A percentile compares a stretch with the other conserved stretches of the same genome.
Evolutionary conservation across 2,329 filamentous ascomycete species (phyloP).

Genomic region (Teratosphaeria pseudoeucalypti): DNA sequence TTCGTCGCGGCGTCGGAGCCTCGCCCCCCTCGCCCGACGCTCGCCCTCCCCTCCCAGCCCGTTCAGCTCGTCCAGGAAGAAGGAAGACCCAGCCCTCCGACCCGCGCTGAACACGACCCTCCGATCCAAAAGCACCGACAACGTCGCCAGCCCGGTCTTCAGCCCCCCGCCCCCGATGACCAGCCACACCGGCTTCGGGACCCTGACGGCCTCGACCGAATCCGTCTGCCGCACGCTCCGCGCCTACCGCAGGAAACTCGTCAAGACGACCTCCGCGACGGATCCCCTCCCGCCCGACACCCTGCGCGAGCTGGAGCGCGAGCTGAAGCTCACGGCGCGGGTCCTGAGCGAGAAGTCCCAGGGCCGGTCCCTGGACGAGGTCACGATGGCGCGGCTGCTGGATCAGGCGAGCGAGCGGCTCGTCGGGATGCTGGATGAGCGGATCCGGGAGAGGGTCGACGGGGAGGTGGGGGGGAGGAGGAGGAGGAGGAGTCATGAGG

Average conservation of each 20-base stretch:
- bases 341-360: slow-evolving; percentile 34
- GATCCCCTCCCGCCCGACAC: slow-evolving; percentile 37
- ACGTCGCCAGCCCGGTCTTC: slow-evolving; percentile 13
- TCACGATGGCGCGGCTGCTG: slow-evolving; percentile 45
- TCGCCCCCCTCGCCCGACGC: slow-evolving; percentile 17
- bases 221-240: slow-evolving; percentile 47
- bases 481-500: slow-evolving; percentile 1
- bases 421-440: slow-evolving; percentile 62
- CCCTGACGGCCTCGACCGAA: slow-evolving; percentile 44
- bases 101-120: slow-evolving; percentile 42
- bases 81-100: slow-evolving; percentile 23
- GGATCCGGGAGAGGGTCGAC: slow-evolving; percentile 40
- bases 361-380: slow-evolving; percentile 32
- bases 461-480: slow-evolving; percentile 11
- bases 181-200: slow-evolving; percentile 32
- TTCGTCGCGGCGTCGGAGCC: slow-evolving; percentile 13
- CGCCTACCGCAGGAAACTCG: slow-evolving; percentile 49
- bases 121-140: slow-evolving; percentile 34
- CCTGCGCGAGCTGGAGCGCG: slow-evolving; percentile 46
- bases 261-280: slow-evolving; percentile 28
- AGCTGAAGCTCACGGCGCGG: slow-evolving; percentile 41
- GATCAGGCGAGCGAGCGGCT: slow-evolving; percentile 68
- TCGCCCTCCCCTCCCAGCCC: slow-evolving; percentile 35
- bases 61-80: slow-evolving; percentile 7
- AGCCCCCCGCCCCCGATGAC: slow-evolving; percentile 6